Percentiles rank a stretch among this genome's conserved stretches.
phyloP scores from a whole-genome alignment of 202 grass and related monocot genomes.

The Musa balbisiana region DNA sequence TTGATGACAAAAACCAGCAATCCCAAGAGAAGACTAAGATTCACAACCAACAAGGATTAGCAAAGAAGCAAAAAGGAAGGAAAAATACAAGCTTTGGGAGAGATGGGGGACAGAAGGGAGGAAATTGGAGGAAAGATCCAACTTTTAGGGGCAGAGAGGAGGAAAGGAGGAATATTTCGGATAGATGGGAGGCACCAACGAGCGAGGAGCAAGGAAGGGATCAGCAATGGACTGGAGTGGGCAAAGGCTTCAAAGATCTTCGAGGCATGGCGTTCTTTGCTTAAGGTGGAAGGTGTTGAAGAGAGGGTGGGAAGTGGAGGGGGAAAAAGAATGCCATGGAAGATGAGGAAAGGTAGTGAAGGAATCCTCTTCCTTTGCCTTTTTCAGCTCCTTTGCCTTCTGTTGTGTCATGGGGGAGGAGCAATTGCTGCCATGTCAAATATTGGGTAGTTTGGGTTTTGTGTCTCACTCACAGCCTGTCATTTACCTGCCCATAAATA shows the following conservation, averaged over 20 bases:
- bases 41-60: not conserved
- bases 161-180: not conserved
- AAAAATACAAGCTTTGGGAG: not conserved
- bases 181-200: not conserved
- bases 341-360: too few relatives aligned
- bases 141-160: not conserved
- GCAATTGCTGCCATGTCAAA: too few relatives aligned
- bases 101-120: not conserved
- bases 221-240: not conserved
- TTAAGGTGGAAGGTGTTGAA: too few relatives aligned
- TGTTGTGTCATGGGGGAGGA: too few relatives aligned
- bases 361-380: too few relatives aligned
- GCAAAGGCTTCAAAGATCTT: not conserved
- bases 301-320: too few relatives aligned
- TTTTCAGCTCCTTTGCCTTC: too few relatives aligned
- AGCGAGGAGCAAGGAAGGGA: not conserved
- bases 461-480: too few relatives aligned
- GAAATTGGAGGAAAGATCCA: not conserved
- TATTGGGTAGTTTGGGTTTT: too few relatives aligned
- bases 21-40: not conserved
- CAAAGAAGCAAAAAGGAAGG: not conserved
- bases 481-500: too few relatives aligned
- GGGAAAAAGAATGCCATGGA: too few relatives aligned
- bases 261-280: too few relatives aligned
- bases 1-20: conserved; percentile 1